Evolutionary conservation across 2,329 filamentous ascomycete genomes (phyloP), one percentile per base, ranked within the genome.

Genomic region (Sclerotinia sclerotiorum): DNA sequence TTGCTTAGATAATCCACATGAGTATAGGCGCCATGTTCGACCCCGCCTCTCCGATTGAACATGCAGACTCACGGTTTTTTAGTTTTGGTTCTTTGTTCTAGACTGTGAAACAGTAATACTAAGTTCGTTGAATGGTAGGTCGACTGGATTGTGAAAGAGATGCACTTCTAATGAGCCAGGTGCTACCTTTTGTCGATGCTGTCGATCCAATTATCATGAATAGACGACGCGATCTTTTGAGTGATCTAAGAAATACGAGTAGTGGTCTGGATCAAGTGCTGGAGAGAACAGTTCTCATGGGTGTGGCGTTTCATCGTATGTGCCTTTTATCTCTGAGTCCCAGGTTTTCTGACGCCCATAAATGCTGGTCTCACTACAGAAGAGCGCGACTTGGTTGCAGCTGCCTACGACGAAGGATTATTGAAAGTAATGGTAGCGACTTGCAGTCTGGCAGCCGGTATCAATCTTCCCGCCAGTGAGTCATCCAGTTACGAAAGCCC

Each of bases 391-490:
- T 79, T 93, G 10, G 84, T 93, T 66, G 87, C 90, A 2, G 84
- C 83, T 48, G 90, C 90, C 17, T 93, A 92, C 72, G 90, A 93
- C 75, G 78, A 80, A 51, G 90, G 90, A 0, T 81, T 85, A 6
- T 76, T 93, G 24, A 89, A 89, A 72, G 86, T 92, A 0, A 88
- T 92, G 65, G 87, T 92, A 21, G 91, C 91, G 49, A 94, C 91
- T 1, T 93, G 90, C 74, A 92, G 90, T 76, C 83, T 94, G 68
- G 91, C 91, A n/a, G 91, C 90, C 19, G 91, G 91, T n/a, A 92
- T 94, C 69, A 93, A 94, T 77, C 80, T 94, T 74, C 85, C 85
- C 19, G 91, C 91, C 10, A 83, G 91, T 65, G 21, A 32, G 62
- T 65, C 35, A 29, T 44, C 49, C 35, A 21, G 3, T 24, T 24